phyloP scores from a whole-genome alignment of 2,329 filamentous ascomycete species.

The Colletotrichum echinochloae region DNA sequence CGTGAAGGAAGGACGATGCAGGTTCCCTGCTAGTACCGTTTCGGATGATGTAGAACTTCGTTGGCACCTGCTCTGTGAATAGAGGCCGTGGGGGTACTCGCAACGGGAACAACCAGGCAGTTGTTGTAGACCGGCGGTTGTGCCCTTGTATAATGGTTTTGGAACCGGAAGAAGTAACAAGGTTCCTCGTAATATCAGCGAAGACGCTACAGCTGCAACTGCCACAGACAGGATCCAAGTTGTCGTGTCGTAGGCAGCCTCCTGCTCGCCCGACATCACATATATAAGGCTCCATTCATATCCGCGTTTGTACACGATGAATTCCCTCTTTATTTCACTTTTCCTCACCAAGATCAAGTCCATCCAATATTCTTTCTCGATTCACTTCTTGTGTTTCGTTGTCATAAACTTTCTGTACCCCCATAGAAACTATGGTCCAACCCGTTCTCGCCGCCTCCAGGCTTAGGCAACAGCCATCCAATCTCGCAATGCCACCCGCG shows the following conservation, averaged over 20 bases:
- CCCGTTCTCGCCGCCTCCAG: neutral
- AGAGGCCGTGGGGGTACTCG: neutral
- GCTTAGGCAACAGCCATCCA: neutral
- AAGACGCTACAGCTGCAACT: neutral
- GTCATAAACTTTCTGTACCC: fast-evolving
- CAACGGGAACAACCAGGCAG: neutral
- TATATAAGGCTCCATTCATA: neutral
- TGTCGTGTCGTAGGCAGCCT: too few relatives aligned
- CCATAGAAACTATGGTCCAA: neutral
- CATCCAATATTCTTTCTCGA: neutral
- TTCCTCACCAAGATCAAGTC: neutral
- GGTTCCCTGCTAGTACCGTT: neutral
- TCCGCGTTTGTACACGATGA: neutral
- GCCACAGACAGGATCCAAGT: neutral
- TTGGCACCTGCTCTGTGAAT: neutral
- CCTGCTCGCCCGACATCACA: neutral
- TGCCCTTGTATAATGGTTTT: neutral
- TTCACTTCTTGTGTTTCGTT: too few relatives aligned
- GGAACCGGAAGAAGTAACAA: neutral
- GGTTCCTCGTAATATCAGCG: neutral
- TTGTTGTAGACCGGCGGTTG: neutral
- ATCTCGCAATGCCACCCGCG: neutral
- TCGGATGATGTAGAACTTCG: too few relatives aligned
- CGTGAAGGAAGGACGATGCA: neutral
- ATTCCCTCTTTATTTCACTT: neutral